Evolutionary conservation across 805 yeast species (phyloP).

Genomic region (Hanseniaspora thailandica): DNA sequence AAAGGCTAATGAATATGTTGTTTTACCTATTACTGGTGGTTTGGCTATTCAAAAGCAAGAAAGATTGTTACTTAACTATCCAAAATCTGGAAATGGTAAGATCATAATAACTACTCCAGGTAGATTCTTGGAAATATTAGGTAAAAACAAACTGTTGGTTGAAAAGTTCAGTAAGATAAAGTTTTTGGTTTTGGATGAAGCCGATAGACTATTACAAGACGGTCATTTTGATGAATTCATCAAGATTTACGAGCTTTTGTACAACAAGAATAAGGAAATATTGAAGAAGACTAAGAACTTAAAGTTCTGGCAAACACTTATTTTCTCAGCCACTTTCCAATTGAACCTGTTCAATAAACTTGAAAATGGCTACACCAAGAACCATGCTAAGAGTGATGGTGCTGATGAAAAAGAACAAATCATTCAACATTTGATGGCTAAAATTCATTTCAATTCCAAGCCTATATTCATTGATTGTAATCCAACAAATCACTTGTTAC

Average conservation of each 20-base stretch:
- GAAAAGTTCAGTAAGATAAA: slow-evolving; percentile 35
- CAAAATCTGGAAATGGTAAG: slow-evolving; percentile 45
- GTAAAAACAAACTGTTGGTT: slow-evolving; percentile 40
- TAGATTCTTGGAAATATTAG: slow-evolving; percentile 69
- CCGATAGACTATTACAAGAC: slow-evolving; percentile 86
- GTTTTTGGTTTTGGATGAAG: slow-evolving; percentile 75
- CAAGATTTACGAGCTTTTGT: slow-evolving; percentile 58
- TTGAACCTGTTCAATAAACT: slow-evolving; percentile 70
- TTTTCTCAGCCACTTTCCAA: slow-evolving; percentile 92
- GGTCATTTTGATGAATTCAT: slow-evolving; percentile 93
- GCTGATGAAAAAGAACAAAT: slow-evolving; percentile 43
- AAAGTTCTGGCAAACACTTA: slow-evolving; percentile 65
- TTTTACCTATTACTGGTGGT: slow-evolving; percentile 86
- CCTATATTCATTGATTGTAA: slow-evolving; percentile 75
- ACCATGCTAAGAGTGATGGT: slow-evolving; percentile 19
- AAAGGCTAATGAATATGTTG: slow-evolving; percentile 38
- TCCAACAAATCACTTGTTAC: slow-evolving; percentile 70
- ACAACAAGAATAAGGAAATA: slow-evolving; percentile 25
- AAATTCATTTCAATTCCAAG: slow-evolving; percentile 57
- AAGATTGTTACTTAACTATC: slow-evolving; percentile 47
- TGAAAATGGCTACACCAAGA: slow-evolving; percentile 32
- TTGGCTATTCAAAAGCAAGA: slow-evolving; percentile 87
- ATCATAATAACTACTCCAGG: slow-evolving; percentile 94
- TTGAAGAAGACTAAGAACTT: slow-evolving; percentile 31
- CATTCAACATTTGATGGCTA: slow-evolving; percentile 49